Evolutionary conservation across 2,329 filamentous ascomycete species (phyloP).

Genomic region (Cladophialophora psammophila): DNA sequence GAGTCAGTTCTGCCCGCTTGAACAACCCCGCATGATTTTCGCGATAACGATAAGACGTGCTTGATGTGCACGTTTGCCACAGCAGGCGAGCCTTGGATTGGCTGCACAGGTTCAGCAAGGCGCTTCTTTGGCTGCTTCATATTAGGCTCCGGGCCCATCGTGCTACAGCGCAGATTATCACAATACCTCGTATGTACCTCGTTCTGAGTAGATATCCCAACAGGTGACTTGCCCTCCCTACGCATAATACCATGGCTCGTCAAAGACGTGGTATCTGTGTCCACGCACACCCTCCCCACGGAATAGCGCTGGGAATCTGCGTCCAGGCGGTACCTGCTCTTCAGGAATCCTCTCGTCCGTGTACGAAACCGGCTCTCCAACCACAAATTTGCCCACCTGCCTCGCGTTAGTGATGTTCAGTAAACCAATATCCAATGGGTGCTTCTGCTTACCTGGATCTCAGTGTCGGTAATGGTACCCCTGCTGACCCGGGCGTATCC

Average conservation of each 20-base stretch:
- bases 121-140: constrained; percentile 14
- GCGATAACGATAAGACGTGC: constrained; percentile 33
- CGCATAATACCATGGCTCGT: constrained; percentile 78
- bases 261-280: constrained; percentile 93
- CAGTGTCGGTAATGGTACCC: constrained; percentile 93
- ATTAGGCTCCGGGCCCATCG: constrained; percentile 11
- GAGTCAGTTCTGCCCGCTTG: neutral
- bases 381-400: constrained; percentile 85
- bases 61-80: neutral
- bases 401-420: constrained; percentile 33
- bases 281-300: constrained; percentile 84
- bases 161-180: neutral
- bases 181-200: too few relatives aligned
- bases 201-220: neutral
- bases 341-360: constrained; percentile 73
- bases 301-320: constrained; percentile 85
- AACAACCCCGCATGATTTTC: constrained; percentile 29
- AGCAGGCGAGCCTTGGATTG: neutral
- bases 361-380: constrained; percentile 73
- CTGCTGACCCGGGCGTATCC: constrained; percentile 91
- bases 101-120: neutral
- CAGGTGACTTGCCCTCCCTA: constrained; percentile 35
- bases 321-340: constrained; percentile 75
- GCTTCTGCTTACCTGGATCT: constrained; percentile 75
- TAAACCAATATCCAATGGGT: neutral